Evolutionary conservation across 2,329 filamentous ascomycete genomes (phyloP), one percentile per base, ranked within the genome.

Genomic region (Raffaelea deltoideospora): DNA sequence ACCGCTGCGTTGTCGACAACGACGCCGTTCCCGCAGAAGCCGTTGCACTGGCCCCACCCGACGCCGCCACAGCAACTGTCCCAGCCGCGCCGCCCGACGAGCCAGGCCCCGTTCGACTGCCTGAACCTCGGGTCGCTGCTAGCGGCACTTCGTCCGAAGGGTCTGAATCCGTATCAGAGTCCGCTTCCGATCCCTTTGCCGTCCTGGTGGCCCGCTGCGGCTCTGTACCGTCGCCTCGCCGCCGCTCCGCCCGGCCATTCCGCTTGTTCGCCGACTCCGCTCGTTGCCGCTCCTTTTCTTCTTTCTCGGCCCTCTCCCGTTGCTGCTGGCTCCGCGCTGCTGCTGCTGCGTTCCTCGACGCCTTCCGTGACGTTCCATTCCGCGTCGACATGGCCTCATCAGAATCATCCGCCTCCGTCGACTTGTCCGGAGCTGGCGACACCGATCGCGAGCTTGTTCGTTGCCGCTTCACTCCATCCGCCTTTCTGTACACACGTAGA

Each of bases 211-310:
- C 22, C 19, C 17, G 29, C 28, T 14, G 17, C 19, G 24, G 18
- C 14, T 38, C 47, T 61, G 50, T 65, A 87, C 85, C 85, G 51
- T 94, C 86, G 45, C 69, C 78, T 54, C 84, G 77, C 47, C 86
- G 73, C 43, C 84, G 72, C 46, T 90, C 86, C 30, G 81, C 77
- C 38, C 85, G 73, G 35, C 79, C 82, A 63, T 88, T 90, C 42
- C 86, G 72, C 54, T 87, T 82, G 47, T 69, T 83, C 19, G 77
- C 76, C 24, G 79, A 76, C 51, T 94, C 87, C 22, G 72, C 68
- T 38, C 78, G 70, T 46, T 79, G 76, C 33, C 72, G 65, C 48
- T 93, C 85, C 37, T 74, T 73, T 45, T 93, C 84, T 47, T 84
- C 79, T 41, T 72, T 72, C 42, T 80, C 72, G 30, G 72, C 67